Conservation (phyloP, 2,329 filamentous ascomycete species). For the Aspergillus fijiensis region DNA sequence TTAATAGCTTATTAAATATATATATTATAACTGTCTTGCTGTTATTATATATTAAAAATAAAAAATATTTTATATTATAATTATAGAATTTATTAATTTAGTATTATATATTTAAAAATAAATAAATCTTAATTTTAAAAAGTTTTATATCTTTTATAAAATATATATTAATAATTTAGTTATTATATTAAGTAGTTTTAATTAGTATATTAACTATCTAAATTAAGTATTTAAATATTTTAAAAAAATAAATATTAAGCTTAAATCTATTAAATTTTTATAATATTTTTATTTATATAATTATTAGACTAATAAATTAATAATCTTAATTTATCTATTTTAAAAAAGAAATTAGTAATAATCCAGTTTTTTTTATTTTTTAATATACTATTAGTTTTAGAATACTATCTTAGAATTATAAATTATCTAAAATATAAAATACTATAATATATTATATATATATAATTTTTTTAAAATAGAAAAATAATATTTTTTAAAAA, state of each 20-base stretch:
- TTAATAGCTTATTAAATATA: neutral
- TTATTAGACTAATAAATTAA: neutral
- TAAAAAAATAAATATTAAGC: neutral
- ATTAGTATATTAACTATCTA: neutral
- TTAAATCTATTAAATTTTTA: neutral
- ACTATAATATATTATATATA: neutral
- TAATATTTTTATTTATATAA: neutral
- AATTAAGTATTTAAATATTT: neutral
- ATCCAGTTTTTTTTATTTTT: neutral
- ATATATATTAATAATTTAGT: neutral
- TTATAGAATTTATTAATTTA: neutral
- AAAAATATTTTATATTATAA: neutral
- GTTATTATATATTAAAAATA: neutral
- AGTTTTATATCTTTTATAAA: neutral
- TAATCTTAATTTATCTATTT: neutral
- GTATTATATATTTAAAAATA: neutral
- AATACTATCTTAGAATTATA: neutral
- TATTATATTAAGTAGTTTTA: neutral
- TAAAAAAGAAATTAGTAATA: neutral
- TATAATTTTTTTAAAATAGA: neutral
- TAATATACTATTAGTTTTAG: neutral
- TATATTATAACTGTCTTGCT: neutral
- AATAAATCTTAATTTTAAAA: neutral
- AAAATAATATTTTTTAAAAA: neutral
- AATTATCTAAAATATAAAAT: neutral